These are phyloP conservation scores for Ailanthus altissimus DNA, from an alignment of 345 rosid species.

Conservation along the genomic window DNA sequence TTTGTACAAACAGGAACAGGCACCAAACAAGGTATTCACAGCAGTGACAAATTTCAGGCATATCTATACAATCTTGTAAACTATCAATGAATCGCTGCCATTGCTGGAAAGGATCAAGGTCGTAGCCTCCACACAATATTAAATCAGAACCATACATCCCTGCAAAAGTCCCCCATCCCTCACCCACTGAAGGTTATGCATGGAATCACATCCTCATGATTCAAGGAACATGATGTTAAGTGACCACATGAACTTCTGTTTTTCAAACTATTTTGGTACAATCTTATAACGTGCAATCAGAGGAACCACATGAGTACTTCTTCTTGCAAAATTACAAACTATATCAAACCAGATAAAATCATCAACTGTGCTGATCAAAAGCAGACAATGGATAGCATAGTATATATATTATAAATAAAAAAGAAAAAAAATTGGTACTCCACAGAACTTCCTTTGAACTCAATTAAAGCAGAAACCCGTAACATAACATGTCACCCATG, in stretches of 20 bases:
- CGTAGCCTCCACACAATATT: neutral
- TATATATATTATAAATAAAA: neutral
- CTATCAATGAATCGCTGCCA: neutral
- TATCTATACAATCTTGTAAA: conserved; percentile 2
- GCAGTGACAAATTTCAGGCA: neutral
- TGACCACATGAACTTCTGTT: neutral
- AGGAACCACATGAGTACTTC: neutral
- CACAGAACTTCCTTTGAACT: conserved; percentile 3
- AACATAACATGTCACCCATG: neutral
- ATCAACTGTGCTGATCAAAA: neutral
- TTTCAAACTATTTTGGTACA: neutral
- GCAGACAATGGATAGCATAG: neutral
- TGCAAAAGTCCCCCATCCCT: neutral
- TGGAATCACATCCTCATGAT: conserved; percentile 3
- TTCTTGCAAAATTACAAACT: neutral
- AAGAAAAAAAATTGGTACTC: neutral
- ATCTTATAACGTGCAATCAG: neutral
- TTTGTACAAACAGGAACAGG: neutral
- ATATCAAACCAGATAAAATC: neutral
- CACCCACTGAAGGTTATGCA: neutral
- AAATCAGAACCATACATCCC: neutral
- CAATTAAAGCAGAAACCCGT: neutral
- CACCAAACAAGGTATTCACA: neutral
- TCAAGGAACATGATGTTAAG: conserved; percentile 5
- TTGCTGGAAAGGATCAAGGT: neutral